Conservation (phyloP, 495 filamentous ascomycete species). For the Neurospora sp. region DNA sequence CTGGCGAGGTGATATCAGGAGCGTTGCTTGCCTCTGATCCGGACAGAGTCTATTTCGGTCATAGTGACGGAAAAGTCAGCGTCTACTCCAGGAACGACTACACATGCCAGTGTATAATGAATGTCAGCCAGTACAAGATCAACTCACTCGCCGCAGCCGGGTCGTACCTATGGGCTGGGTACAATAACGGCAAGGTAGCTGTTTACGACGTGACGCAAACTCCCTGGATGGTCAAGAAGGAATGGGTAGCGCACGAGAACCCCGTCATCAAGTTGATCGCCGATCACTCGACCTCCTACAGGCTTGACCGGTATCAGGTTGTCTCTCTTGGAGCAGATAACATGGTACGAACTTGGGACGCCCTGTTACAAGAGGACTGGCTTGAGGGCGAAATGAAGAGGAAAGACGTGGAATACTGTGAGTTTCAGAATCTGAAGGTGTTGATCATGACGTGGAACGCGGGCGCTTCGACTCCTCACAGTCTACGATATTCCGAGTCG, state of each 20-base stretch:
- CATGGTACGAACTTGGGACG: constrained; percentile 80
- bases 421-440: constrained; percentile 68
- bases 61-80: constrained; percentile 87
- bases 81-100: constrained; percentile 73
- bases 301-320: constrained; percentile 63
- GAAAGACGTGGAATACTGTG: constrained; percentile 70
- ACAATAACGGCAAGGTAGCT: constrained; percentile 90
- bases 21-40: constrained; percentile 62
- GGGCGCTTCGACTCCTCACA: constrained; percentile 78
- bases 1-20: constrained; percentile 84
- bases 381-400: constrained; percentile 79
- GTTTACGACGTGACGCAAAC: constrained; percentile 76
- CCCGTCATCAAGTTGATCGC: constrained; percentile 67
- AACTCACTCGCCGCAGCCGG: constrained; percentile 78
- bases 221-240: constrained; percentile 86
- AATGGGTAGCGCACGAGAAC: constrained; percentile 84
- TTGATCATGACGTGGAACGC: constrained; percentile 92
- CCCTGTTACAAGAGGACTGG: constrained; percentile 89
- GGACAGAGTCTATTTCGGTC: constrained; percentile 80
- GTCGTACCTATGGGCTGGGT: constrained; percentile 83
- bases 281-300: constrained; percentile 79
- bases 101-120: constrained; percentile 64
- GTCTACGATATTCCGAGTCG: constrained; percentile 54
- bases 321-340: constrained; percentile 86
- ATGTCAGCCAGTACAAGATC: constrained; percentile 89